Evolutionary conservation across 768 basidiomycete genomes (phyloP).

Genomic region (Suillus hirtellus): DNA sequence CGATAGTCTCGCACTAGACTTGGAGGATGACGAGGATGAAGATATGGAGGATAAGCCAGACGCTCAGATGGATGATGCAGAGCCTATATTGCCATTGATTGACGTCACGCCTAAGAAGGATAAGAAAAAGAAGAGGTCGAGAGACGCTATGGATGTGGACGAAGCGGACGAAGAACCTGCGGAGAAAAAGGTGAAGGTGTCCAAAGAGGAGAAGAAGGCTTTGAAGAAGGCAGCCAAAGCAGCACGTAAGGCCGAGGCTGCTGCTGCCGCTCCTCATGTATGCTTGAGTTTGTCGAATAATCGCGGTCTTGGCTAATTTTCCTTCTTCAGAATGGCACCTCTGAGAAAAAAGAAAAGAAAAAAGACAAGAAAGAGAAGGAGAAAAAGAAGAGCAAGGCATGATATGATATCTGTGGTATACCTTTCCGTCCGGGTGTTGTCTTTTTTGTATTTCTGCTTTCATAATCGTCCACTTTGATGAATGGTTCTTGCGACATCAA

Average conservation of each 20-base stretch:
- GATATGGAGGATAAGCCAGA: conserved; percentile 40
- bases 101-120: conserved; percentile 56
- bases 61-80: conserved; percentile 46
- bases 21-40: conserved; percentile 55
- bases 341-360: conserved; percentile 43
- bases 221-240: conserved; percentile 77
- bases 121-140: conserved; percentile 70
- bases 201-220: conserved; percentile 86
- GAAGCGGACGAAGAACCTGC: conserved; percentile 50
- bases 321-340: conserved; percentile 30
- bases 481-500: not conserved
- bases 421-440: conserved; percentile 5
- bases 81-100: conserved; percentile 57
- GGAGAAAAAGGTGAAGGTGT: conserved; percentile 70
- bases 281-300: conserved; percentile 21
- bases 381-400: conserved; percentile 52
- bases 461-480: not conserved
- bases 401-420: conserved; percentile 22
- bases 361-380: conserved; percentile 48
- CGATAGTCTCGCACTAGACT: conserved; percentile 71
- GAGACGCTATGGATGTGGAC: conserved; percentile 66
- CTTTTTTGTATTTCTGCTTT: not conserved
- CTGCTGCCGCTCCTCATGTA: conserved; percentile 33
- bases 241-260: conserved; percentile 51
- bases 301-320: conserved; percentile 11